A percentile compares a stretch with the other conserved stretches of the same genome.
Conservation (phyloP, 345 rosid species). For the Pistacia integerrima region DNA sequence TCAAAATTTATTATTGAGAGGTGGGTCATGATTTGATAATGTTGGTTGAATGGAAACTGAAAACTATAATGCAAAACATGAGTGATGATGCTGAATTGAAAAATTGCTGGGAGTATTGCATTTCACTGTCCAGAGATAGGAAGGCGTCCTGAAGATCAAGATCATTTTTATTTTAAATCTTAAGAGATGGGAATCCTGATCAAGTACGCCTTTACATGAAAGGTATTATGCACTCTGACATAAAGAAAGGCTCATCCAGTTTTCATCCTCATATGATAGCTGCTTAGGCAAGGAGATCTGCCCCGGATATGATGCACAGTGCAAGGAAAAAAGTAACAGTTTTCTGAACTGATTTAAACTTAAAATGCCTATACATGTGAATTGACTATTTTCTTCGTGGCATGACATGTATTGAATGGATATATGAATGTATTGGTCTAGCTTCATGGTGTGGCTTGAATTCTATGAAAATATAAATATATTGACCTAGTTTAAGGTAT, state of each 20-base stretch:
- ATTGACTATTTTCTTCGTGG: background rate
- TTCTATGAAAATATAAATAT: too few species aligned
- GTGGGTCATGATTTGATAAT: background rate
- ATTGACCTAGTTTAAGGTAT: background rate
- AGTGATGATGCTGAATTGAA: background rate
- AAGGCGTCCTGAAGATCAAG: background rate
- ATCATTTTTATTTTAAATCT: background rate
- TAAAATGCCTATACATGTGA: background rate
- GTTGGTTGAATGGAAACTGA: background rate
- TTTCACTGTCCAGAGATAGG: background rate
- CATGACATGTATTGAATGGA: background rate
- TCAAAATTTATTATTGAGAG: background rate
- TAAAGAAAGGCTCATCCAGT: background rate
- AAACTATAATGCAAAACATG: background rate
- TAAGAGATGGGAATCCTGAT: too few species aligned
- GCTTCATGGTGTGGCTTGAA: too few species aligned
- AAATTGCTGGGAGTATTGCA: background rate
- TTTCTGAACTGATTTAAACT: background rate
- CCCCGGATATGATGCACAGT: background rate
- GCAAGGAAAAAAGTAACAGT: background rate
- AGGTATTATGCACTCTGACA: background rate
- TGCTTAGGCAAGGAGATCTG: background rate
- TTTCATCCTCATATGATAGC: background rate
- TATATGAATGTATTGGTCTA: too few species aligned
- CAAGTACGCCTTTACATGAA: background rate